Base-by-base conservation (phyloP, 371 early-diverging fungal species). In the Coelomomyces lativittatus region DNA sequence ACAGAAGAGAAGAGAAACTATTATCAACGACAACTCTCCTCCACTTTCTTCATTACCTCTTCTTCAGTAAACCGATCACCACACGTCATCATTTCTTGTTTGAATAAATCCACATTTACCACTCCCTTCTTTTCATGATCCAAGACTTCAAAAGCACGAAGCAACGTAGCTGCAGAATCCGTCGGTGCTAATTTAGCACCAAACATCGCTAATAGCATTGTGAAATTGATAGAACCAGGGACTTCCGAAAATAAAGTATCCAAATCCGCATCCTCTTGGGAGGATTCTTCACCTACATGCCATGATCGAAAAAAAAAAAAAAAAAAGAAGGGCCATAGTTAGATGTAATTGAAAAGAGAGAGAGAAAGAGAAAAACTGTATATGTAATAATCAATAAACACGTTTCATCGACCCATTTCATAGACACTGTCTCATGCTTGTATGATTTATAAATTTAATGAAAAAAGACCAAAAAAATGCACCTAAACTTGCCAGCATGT, bases 121-220 rank as follows among this genome's bases (percentile, higher is more conserved):
- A 67, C 65, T 1, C 91, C 93, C n/a, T 75, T 77, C 39, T 79
- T 70, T 11, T 62, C 57, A 8, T 85, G 84, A 53, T 91, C 91
- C 64, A 96, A 90, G 26, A 79, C 72, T 46, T 84, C 84, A 51
- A 96, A 85, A 4, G 90, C 89, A 51, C 78, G 74, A 21, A 85
- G 46, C 43, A 92, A 86, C 41, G 81, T 82, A 38, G 80, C 76
- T 55, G 88, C 89, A 14, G 86, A 79, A 56, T 89, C 90, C 0
- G 86, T 87, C 5, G 85, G 84, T 29, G 77, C 75, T 54, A 92
- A 58, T 52, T 85, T 87, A 53, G 91, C 91, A n/a, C 89, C 90
- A 76, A 96, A 81, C 29, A 88, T 58, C 2, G 91, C 91, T 29
- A 96, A 58, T 57, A 96, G 89, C 59, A 87, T 83, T 39, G 91